A percentile compares a stretch with the other conserved stretches of the same genome.
phyloP scores from a whole-genome alignment of 2,329 filamentous ascomycete species.

The Fusarium sp. region DNA sequence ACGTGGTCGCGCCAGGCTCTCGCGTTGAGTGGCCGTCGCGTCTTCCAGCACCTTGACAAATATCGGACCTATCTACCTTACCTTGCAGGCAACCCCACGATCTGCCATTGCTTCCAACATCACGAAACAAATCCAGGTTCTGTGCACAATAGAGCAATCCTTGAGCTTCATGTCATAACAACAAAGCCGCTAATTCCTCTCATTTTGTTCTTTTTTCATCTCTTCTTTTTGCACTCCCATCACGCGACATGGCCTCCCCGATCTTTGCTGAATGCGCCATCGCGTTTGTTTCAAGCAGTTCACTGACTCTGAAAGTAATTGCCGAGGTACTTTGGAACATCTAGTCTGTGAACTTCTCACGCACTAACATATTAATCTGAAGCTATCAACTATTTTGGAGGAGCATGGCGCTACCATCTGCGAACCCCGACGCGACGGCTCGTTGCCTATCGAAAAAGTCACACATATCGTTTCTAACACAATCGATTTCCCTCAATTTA shows the following conservation, averaged over 20 bases:
- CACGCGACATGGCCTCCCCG: conserved; percentile 49
- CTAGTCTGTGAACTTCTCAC: too few species aligned
- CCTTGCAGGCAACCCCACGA: conserved; percentile 31
- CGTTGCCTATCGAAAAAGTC: conserved; percentile 61
- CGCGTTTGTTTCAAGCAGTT: conserved; percentile 61
- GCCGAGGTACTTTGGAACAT: conserved; percentile 52
- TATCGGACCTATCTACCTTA: conserved; percentile 3
- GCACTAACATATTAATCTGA: conserved; percentile 15
- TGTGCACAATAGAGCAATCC: neutral
- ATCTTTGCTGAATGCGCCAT: conserved; percentile 60
- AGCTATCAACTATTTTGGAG: conserved; percentile 60
- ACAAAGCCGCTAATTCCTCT: neutral
- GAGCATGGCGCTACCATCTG: conserved; percentile 66
- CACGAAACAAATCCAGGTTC: conserved; percentile 3
- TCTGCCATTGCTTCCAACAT: conserved; percentile 6
- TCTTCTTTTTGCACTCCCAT: conserved; percentile 10
- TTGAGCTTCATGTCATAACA: conserved; percentile 32
- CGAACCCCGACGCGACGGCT: conserved; percentile 62
- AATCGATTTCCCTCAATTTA: conserved; percentile 92
- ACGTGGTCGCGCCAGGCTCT: conserved; percentile 48
- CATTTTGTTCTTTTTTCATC: conserved; percentile 17
- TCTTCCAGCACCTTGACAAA: conserved; percentile 23
- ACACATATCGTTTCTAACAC: conserved; percentile 76
- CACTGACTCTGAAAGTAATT: conserved; percentile 57
- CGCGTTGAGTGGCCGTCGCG: conserved; percentile 51